Evolutionary conservation across 257 asterid species (phyloP), one percentile per base, ranked within the genome.

Genomic region (Forsythia viridissima): DNA sequence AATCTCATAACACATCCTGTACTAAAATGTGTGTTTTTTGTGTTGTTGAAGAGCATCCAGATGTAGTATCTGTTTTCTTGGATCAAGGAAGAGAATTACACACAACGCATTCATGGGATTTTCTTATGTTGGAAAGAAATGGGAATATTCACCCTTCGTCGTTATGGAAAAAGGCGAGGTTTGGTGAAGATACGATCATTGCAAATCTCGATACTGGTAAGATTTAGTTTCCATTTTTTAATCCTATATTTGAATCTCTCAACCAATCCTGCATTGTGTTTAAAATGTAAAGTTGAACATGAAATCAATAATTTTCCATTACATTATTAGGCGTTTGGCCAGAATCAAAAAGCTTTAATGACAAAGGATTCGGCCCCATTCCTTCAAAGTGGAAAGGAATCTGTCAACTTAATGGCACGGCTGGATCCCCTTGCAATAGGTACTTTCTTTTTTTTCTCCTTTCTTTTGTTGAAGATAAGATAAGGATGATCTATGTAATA

Each of bases 341-440:
- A 1, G 88, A 85, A 68, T 89, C 92, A 38, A 8, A 57, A 71
- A 89, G 92, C 81, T 89, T 89, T 42, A 76, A 67, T 21, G 93
- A 84, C 71, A 34, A 84, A 6, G 85, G 87, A 1, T 89, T 69
- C 15, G 93, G 90, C 1, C 87, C 87, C 8, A 67, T 87, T 69
- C 93, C 93, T 0, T 63, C 83, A 5, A 85, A n/a, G 72, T 89
- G 93, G 91, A 89, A 77, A 34, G 93, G 89, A 11, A 48, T 72
- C 4, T 89, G 90, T 74, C 76, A 84, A 39, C 75, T 74, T 30
- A 59, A 77, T 16, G 70, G 73, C 40, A 37, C 34, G 4, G 48
- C 69, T 12, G 30, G 70, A 2, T 5, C 52, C 37, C 75, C 82
- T 24, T 89, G 93, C 86, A 89, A 89, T 63, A 81, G 88, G 91